Base-by-base conservation (phyloP, 441 rosid species). In the Erodium moschatum region DNA sequence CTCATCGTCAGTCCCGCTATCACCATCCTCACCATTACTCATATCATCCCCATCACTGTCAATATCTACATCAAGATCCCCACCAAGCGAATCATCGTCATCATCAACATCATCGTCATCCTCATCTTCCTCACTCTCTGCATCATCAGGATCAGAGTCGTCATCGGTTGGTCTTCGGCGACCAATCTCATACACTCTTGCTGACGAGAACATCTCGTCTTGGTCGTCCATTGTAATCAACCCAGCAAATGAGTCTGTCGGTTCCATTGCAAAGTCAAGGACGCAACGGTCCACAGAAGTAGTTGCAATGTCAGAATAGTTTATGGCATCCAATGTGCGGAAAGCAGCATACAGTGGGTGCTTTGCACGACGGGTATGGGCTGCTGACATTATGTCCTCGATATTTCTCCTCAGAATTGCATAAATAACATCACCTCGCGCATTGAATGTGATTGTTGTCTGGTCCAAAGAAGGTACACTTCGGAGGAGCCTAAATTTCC, bases 141-240 rank as follows among this genome's bases (percentile, higher is more conserved):
- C 98, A 73, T 91, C 97, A 71, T 95, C 97, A 12, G 97, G 97
- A 79, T 95, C 99, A 0, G 97, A 92, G 74, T 95, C 99, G 60
- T 95, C 99, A 29, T 91, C 99, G 0, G 97, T 90, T 40, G 97
- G 97, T 81, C 89, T 84, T 72, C 97, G 78, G 3, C 99, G 83
- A 67, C 99, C 99, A 72, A 91, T 87, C 84, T 95, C 99, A 73
- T 91, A 95, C 68, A 95, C 77, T 80, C 99, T 86, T n/a, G 89
- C 99, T 0, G 97, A 90, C 38, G 97, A 87, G 69, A 81, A 81
- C 97, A 95, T 86, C 60, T 89, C 97, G 29, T 92, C 97, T 75
- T 91, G 91, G 81, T 91, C 97, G 73, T 91, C 97, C 97, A 95
- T 85, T 27, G 99, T 90, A 67, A 91, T 77, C 87, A 95, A 78